A percentile compares a stretch with the other conserved stretches of the same genome.
Conservation (phyloP, 441 rosid species). For the Pelargonium myrrhifolium region DNA sequence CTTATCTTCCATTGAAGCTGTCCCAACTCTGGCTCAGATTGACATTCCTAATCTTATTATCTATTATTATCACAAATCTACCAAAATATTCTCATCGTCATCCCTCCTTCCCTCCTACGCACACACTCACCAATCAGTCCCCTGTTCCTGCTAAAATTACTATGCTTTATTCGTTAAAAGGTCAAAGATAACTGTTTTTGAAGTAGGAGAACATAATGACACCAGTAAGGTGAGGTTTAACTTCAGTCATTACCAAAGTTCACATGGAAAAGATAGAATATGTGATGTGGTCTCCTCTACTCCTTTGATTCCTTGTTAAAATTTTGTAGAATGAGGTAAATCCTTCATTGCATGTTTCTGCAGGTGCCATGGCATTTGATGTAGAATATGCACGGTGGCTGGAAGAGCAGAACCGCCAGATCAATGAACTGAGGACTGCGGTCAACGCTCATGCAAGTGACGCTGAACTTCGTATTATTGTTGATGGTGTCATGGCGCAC, state of each 20-base stretch:
- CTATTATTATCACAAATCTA: no score
- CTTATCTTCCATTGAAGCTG: no score
- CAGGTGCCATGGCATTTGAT: constrained; percentile 97
- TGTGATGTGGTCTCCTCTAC: no score
- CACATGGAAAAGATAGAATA: not conserved
- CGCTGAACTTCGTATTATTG: constrained; percentile 75
- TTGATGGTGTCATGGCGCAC: constrained; percentile 71
- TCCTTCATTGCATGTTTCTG: constrained; percentile 16
- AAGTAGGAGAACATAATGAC: not conserved
- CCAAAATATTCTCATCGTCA: no score
- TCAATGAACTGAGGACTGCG: constrained; percentile 85
- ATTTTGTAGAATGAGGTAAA: not conserved
- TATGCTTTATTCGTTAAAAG: no score
- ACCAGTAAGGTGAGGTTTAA: not conserved
- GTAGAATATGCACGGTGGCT: constrained; percentile 88
- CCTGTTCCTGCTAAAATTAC: not conserved
- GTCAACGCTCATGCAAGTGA: constrained; percentile 86
- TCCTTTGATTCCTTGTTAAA: not conserved
- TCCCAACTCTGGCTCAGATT: no score
- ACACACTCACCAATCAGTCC: not conserved
- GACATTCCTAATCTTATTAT: no score
- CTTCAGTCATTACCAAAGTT: not conserved
- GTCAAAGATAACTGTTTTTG: not conserved
- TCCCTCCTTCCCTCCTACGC: no score
- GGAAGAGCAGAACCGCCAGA: constrained; percentile 74